Base-by-base conservation (phyloP, 352 stramenopile genomes). In the Phytophthora fragariae region DNA sequence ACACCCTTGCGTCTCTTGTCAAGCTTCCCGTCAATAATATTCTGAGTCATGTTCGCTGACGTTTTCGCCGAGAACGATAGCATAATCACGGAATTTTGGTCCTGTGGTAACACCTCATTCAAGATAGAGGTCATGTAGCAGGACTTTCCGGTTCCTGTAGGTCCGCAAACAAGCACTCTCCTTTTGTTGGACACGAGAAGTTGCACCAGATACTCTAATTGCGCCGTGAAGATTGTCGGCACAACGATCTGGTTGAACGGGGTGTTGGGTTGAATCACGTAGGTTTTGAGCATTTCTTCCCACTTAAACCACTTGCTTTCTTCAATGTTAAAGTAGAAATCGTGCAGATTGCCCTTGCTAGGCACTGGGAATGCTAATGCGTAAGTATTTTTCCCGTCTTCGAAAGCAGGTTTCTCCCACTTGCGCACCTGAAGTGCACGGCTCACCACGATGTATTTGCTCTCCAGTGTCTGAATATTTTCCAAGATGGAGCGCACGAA, bases 1-100 rank as follows among this genome's bases (percentile, higher is more conserved):
- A 98, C 91, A 37, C 92, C 92, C 65, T 98, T 98, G 15, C 93
- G 82, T 0, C 95, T 82, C 73, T 98, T 98, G 65, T 98, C 92
- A 8, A 98, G 81, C 72, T 98, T 98, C n/a, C 94, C 93, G 61
- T 98, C 94, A 47, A 98, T 98, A 76, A 98, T 98, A 70, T 97
- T 96, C 60, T 98, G 95, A 3, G 95, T 98, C 94, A 98, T 98
- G 55, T 97, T 97, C 11, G 95, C 92, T 14, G 91, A 97, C 0
- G 95, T 98, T 75, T 98, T 98, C 1, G 95, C 95, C 15, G 92
- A 98, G 60, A 98, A 98, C 12, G 91, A 95, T 4, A 98, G 75
- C 75, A 90, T 92, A 44, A 98, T 86, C 9, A 96, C 80, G 11
- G 93, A 94, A 68, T 92, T 98, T 62, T 91, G 80, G 17, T 94